Conservation (phyloP, 495 filamentous ascomycete genomes). For the Hypoxylon lenormandii region DNA sequence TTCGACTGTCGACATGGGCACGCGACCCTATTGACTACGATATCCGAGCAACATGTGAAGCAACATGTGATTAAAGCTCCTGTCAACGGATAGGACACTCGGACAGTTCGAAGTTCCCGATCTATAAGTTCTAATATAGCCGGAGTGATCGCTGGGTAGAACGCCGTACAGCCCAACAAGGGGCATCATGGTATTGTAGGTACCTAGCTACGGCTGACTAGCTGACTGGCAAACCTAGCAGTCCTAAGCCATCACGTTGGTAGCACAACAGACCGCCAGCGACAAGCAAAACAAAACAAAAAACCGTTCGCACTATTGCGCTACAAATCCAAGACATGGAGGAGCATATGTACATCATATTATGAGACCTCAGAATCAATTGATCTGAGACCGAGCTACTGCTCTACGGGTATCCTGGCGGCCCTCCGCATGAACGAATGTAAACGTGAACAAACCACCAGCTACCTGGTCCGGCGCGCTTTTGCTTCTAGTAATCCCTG, state of each 20-base stretch:
- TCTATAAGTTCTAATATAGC: constrained; percentile 25
- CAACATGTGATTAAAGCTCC: background rate
- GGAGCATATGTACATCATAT: constrained; percentile 11
- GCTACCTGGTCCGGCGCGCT: background rate
- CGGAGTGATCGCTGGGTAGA: constrained; percentile 29
- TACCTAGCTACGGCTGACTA: background rate
- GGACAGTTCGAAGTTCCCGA: constrained; percentile 23
- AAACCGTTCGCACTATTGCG: constrained; percentile 41
- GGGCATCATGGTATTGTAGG: too few relatives aligned
- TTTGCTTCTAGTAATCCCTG: background rate
- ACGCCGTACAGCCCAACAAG: constrained; percentile 16
- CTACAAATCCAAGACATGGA: constrained; percentile 41
- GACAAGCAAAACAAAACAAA: constrained; percentile 33
- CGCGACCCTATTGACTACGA: background rate
- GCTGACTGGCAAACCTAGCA: too few relatives aligned
- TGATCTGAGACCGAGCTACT: constrained; percentile 34
- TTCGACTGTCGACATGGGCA: constrained; percentile 3
- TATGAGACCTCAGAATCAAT: constrained; percentile 38
- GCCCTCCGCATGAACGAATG: constrained; percentile 41
- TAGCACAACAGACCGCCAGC: constrained; percentile 33
- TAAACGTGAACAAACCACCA: constrained; percentile 42
- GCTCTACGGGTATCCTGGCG: constrained; percentile 18
- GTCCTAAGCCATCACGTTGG: constrained; percentile 20
- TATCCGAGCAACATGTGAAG: background rate
- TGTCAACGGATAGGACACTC: background rate